These are phyloP conservation scores for Vigna nakashimae DNA, from an alignment of 306 rosid species.

Conservation along the genomic window DNA sequence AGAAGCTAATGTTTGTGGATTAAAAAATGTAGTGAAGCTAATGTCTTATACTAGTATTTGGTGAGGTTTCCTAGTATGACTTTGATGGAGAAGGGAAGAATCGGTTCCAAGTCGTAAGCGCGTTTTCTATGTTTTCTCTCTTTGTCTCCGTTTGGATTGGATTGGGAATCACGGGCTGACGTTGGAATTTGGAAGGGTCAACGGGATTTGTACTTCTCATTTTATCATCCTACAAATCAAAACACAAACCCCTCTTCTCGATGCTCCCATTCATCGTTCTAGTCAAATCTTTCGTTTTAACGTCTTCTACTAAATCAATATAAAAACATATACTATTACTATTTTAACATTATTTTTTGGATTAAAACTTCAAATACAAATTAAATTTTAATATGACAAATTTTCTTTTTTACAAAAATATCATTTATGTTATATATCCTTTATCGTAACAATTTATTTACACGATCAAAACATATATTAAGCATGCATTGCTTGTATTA, in stretches of 20 bases:
- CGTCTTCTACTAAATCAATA: no score
- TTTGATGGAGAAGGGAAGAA: slow-evolving; percentile 18
- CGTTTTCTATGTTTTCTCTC: slow-evolving; percentile 39
- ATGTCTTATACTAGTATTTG: slow-evolving; percentile 18
- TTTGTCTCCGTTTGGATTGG: not conserved
- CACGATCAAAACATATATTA: no score
- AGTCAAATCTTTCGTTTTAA: not conserved
- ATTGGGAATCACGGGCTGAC: not conserved
- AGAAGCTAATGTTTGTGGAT: not conserved
- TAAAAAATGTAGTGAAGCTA: not conserved
- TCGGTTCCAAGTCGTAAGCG: slow-evolving; percentile 24
- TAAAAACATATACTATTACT: not conserved
- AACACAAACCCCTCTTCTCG: not conserved
- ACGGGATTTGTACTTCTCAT: not conserved
- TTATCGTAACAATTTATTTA: no score
- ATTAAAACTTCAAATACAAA: not conserved
- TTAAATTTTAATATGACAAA: no score
- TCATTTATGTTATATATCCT: no score
- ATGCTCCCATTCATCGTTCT: not conserved
- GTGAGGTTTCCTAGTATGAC: slow-evolving; percentile 43
- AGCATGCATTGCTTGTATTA: no score
- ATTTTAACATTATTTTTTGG: not conserved
- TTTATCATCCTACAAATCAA: not conserved
- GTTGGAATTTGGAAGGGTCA: slow-evolving; percentile 21
- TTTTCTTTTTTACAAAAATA: no score